These are phyloP conservation scores for Cyclotella sp. DNA, from an alignment of 108 stramenopile species.

Conservation along the genomic window DNA sequence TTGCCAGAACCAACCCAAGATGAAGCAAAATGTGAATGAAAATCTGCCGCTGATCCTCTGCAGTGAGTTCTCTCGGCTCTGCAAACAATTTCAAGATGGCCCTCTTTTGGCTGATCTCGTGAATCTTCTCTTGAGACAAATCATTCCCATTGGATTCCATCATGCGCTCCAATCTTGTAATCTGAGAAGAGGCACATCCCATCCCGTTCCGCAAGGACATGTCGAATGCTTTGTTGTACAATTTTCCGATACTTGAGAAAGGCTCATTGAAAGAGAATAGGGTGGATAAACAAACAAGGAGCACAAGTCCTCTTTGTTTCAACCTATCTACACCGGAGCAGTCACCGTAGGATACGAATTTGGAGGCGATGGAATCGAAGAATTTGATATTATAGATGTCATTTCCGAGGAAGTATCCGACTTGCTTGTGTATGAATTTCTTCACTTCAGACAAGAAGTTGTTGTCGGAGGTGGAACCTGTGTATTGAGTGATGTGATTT, in stretches of 20 bases:
- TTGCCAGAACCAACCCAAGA: conserved; percentile 41
- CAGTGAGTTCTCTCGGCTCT: conserved; percentile 40
- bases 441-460: conserved; percentile 22
- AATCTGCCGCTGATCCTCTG: conserved; percentile 35
- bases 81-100: conserved; percentile 40
- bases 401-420: conserved; percentile 41
- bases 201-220: conserved; percentile 44
- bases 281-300: conserved; percentile 39
- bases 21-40: conserved; percentile 42
- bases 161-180: conserved; percentile 29
- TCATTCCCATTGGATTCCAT: conserved; percentile 23
- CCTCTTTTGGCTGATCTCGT: conserved; percentile 48
- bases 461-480: neutral
- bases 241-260: conserved; percentile 38
- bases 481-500: conserved; percentile 31
- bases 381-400: conserved; percentile 52
- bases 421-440: conserved; percentile 37
- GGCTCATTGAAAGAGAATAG: conserved; percentile 48
- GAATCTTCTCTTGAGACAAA: conserved; percentile 24
- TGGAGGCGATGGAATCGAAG: conserved; percentile 47
- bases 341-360: conserved; percentile 44
- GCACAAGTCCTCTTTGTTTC: conserved; percentile 39
- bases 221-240: conserved; percentile 52
- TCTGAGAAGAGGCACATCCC: conserved; percentile 24
- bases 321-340: conserved; percentile 37